Evolutionary conservation across 495 filamentous ascomycete species (phyloP).

Genomic region (Penicillium arizonense): DNA sequence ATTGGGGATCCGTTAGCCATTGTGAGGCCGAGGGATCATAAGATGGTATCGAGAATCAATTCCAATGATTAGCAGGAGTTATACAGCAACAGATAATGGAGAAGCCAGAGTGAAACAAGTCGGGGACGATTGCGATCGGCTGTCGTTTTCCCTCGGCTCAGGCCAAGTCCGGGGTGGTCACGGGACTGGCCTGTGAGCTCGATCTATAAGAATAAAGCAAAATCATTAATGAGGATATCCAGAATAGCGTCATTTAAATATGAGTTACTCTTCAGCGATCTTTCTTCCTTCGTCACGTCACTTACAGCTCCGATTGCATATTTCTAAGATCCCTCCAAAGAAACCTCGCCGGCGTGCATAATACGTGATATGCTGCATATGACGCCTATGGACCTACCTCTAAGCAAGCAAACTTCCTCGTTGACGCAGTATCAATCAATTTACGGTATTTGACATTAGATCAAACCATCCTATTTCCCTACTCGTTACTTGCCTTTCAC

Average conservation of each 20-base stretch:
- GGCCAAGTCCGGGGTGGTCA: slow-evolving; percentile 32
- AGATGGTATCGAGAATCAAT: not conserved
- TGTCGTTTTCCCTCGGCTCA: slow-evolving; percentile 35
- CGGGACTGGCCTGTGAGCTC: slow-evolving; percentile 18
- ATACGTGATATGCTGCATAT: too few species aligned
- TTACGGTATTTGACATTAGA: not conserved
- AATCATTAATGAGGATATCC: too few species aligned
- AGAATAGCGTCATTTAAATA: too few species aligned
- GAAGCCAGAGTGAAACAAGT: slow-evolving; percentile 19
- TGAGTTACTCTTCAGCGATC: not conserved
- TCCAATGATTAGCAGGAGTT: not conserved
- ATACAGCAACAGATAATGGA: slow-evolving; percentile 3
- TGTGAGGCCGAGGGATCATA: slow-evolving; percentile 11
- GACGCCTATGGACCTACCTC: too few species aligned
- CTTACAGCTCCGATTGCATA: too few species aligned
- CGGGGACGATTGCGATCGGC: slow-evolving; percentile 22
- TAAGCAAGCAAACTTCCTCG: too few species aligned
- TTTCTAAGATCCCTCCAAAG: too few species aligned
- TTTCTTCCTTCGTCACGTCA: too few species aligned
- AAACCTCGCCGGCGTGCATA: too few species aligned
- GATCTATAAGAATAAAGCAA: not conserved
- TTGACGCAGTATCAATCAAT: too few species aligned
- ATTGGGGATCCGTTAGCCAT: slow-evolving; percentile 35
- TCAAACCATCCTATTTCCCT: not conserved
- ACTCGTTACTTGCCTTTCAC: not conserved